Conservation (phyloP, 2,329 filamentous ascomycete species). For the Diaporthe longicolla region DNA sequence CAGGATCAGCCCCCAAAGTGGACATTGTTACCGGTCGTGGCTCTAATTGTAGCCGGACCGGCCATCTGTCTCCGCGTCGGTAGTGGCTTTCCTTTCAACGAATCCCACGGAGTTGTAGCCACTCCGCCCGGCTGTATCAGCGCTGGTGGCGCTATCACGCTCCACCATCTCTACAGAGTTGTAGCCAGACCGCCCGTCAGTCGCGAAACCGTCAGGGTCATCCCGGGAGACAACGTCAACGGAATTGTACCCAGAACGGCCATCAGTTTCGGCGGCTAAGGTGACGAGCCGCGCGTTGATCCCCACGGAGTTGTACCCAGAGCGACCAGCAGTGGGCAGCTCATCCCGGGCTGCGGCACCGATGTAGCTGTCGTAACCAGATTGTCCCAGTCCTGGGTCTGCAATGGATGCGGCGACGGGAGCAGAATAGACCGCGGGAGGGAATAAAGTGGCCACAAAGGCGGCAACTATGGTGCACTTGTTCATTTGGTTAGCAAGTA, state of each 20-base stretch:
- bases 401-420: neutral
- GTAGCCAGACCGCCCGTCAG: slow-evolving; percentile 5
- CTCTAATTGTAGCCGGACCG: slow-evolving; percentile 17
- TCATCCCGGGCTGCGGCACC: neutral
- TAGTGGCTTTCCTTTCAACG: neutral
- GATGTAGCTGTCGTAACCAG: neutral
- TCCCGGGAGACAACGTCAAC: neutral
- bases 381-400: neutral
- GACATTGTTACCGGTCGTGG: neutral
- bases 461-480: slow-evolving; percentile 10
- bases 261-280: neutral
- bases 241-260: slow-evolving; percentile 26
- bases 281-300: neutral
- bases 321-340: neutral
- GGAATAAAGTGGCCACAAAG: neutral
- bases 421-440: neutral
- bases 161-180: neutral
- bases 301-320: slow-evolving; percentile 23
- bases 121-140: neutral
- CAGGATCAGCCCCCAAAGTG: neutral
- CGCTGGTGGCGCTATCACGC: neutral
- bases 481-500: neutral
- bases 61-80: slow-evolving; percentile 6
- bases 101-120: neutral
- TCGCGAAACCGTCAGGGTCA: neutral